Percentiles rank a stretch among this genome's conserved stretches.
Evolutionary conservation across 2,329 filamentous ascomycete species (phyloP).

Genomic region (Neurospora crassa): DNA sequence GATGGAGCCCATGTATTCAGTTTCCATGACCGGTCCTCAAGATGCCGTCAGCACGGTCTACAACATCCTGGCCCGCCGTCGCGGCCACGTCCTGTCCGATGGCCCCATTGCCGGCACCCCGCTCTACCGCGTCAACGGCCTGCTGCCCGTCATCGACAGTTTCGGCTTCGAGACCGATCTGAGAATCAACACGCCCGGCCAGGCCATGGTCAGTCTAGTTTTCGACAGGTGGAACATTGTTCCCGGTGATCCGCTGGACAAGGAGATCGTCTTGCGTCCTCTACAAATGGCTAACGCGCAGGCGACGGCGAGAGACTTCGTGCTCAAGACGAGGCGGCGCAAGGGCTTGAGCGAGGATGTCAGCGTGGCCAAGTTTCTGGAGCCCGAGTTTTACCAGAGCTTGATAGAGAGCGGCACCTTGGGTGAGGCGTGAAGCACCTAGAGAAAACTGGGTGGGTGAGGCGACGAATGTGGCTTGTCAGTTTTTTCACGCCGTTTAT

Average conservation of each 20-base stretch:
- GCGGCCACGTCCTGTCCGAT: constrained; percentile 91
- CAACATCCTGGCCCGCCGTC: constrained; percentile 77
- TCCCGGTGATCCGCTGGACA: constrained; percentile 88
- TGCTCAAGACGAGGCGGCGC: constrained; percentile 84
- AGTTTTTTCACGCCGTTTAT: background rate
- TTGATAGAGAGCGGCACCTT: constrained; percentile 83
- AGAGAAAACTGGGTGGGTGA: background rate
- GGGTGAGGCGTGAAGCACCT: constrained; percentile 36
- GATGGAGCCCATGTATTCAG: constrained; percentile 93
- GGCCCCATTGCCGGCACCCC: constrained; percentile 90
- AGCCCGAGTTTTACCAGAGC: constrained; percentile 84
- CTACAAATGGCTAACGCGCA: constrained; percentile 82
- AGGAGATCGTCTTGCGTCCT: constrained; percentile 69
- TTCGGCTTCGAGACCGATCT: constrained; percentile 98
- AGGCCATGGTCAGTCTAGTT: constrained; percentile 80
- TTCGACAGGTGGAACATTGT: constrained; percentile 97
- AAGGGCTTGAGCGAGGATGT: constrained; percentile 96
- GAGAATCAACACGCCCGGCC: constrained; percentile 88
- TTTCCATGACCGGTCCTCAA: constrained; percentile 85
- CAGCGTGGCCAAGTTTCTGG: constrained; percentile 89
- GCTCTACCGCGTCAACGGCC: constrained; percentile 79
- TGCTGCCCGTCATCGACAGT: constrained; percentile 92
- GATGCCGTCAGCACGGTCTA: constrained; percentile 84
- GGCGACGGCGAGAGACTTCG: constrained; percentile 89
- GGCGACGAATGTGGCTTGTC: constrained; percentile 12